Conservation (phyloP, 208 protist genomes). For the Polymyxa betae region DNA sequence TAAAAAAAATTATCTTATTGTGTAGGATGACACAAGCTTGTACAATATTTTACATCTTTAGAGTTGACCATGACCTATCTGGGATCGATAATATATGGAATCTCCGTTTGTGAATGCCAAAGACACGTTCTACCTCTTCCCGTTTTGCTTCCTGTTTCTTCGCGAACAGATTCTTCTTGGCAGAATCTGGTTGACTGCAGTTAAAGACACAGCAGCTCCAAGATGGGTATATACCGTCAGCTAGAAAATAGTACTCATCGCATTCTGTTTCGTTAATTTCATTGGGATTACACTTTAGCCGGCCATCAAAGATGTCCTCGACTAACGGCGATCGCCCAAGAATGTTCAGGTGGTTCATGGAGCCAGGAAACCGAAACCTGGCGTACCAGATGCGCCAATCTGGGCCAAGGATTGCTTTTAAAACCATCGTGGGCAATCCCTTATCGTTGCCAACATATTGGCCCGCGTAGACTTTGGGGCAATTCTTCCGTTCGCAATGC, state of each 20-base stretch:
- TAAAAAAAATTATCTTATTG: not conserved
- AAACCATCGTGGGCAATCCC: not conserved
- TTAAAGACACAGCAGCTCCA: not conserved
- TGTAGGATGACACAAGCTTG: not conserved
- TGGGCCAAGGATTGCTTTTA: not conserved
- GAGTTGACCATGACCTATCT: not conserved
- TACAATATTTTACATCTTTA: not conserved
- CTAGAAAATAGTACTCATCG: not conserved
- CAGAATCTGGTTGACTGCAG: not conserved
- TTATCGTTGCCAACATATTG: not conserved
- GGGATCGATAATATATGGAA: not conserved
- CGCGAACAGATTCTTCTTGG: not conserved
- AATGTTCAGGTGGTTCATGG: slow-evolving; percentile 12
- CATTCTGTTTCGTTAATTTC: not conserved
- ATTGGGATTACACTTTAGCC: not conserved
- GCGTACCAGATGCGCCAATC: not conserved
- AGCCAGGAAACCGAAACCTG: not conserved
- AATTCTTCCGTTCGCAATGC: not conserved
- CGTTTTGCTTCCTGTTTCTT: not conserved
- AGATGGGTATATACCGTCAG: not conserved
- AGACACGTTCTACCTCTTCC: not conserved
- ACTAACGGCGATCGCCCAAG: not conserved
- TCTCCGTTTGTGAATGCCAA: not conserved
- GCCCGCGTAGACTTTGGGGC: not conserved
- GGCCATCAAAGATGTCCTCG: not conserved